phyloP scores from a whole-genome alignment of 2,329 filamentous ascomycete genomes.

The Ophiostoma ips region DNA sequence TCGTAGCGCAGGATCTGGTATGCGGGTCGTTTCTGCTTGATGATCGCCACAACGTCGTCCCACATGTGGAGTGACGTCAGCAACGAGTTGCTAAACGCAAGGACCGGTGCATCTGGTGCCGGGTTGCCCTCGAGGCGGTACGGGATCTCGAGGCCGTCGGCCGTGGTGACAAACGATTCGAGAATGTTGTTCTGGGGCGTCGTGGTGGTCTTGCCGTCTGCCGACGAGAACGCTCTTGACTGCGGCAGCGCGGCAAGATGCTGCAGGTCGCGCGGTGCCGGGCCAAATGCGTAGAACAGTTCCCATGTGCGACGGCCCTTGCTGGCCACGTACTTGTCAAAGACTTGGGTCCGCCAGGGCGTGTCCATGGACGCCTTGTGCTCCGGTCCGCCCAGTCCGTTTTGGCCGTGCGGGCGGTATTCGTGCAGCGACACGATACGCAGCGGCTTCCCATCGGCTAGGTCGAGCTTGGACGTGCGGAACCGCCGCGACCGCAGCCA shows the following conservation, averaged over 20 bases:
- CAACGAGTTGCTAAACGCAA: slow-evolving; percentile 70
- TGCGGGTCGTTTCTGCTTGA: slow-evolving; percentile 44
- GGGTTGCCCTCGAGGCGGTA: slow-evolving; percentile 65
- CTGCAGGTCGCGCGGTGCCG: slow-evolving; percentile 54
- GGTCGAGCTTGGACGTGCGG: slow-evolving; percentile 49
- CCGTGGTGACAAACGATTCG: slow-evolving; percentile 49
- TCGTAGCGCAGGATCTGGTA: slow-evolving; percentile 68
- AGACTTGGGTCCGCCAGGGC: slow-evolving; percentile 45
- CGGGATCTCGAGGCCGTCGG: slow-evolving; percentile 53
- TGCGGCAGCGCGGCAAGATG: slow-evolving; percentile 38
- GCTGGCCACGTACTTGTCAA: slow-evolving; percentile 40
- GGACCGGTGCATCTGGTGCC: slow-evolving; percentile 50
- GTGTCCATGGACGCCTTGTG: slow-evolving; percentile 50
- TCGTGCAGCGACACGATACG: slow-evolving; percentile 60
- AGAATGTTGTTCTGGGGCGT: slow-evolving; percentile 40
- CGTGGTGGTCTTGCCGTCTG: slow-evolving; percentile 42
- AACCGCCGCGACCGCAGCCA: slow-evolving; percentile 65
- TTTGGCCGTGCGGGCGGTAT: slow-evolving; percentile 41
- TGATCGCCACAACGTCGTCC: slow-evolving; percentile 55
- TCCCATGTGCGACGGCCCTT: slow-evolving; percentile 49
- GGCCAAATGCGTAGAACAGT: slow-evolving; percentile 69
- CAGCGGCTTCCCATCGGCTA: slow-evolving; percentile 32
- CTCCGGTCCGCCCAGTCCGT: slow-evolving; percentile 52
- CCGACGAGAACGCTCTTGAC: slow-evolving; percentile 34
- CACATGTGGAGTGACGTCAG: slow-evolving; percentile 69